Percentiles rank a stretch among this genome's conserved stretches.
Conservation (phyloP, 805 yeast species). For the Middelhovenomyces tepae region DNA sequence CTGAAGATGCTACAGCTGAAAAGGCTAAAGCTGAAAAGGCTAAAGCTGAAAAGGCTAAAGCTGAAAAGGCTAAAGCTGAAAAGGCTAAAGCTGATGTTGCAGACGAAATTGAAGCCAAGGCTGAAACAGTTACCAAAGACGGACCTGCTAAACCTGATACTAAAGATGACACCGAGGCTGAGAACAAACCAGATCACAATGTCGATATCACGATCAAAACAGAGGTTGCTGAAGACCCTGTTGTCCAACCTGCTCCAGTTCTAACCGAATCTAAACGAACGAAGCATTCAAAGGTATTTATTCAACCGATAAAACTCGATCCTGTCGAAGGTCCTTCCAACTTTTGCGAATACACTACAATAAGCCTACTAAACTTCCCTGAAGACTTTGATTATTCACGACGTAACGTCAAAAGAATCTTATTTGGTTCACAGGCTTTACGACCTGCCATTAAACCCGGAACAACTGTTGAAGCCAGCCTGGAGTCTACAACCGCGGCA, state of each 20-base stretch:
- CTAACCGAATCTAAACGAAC: conserved; percentile 4
- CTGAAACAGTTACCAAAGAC: conserved; percentile 5
- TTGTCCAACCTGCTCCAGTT: too few species aligned
- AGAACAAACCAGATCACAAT: conserved; percentile 14
- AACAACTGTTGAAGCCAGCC: too few species aligned
- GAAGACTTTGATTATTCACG: conserved; percentile 11
- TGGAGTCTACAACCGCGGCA: conserved; percentile 2
- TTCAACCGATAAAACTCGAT: conserved; percentile 5
- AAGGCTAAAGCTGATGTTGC: conserved; percentile 8
- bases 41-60: conserved; percentile 14
- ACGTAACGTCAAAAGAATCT: conserved; percentile 11
- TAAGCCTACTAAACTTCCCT: conserved; percentile 12
- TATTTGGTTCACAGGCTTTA: conserved; percentile 27
- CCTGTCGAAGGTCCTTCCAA: conserved; percentile 16
- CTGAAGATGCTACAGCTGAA: conserved; percentile 23
- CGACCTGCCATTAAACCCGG: conserved; percentile 39
- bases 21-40: conserved; percentile 21
- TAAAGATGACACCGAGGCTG: conserved; percentile 12
- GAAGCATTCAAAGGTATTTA: conserved; percentile 7
- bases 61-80: conserved; percentile 9
- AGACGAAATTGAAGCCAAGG: conserved; percentile 4
- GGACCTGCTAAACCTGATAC: conserved; percentile 6
- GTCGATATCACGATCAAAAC: conserved; percentile 12
- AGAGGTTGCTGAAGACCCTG: conserved; percentile 6
- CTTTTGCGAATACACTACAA: conserved; percentile 7